Evolutionary conservation across 345 rosid species (phyloP), one percentile per base, ranked within the genome.

Genomic region (Litchi chinensis): DNA sequence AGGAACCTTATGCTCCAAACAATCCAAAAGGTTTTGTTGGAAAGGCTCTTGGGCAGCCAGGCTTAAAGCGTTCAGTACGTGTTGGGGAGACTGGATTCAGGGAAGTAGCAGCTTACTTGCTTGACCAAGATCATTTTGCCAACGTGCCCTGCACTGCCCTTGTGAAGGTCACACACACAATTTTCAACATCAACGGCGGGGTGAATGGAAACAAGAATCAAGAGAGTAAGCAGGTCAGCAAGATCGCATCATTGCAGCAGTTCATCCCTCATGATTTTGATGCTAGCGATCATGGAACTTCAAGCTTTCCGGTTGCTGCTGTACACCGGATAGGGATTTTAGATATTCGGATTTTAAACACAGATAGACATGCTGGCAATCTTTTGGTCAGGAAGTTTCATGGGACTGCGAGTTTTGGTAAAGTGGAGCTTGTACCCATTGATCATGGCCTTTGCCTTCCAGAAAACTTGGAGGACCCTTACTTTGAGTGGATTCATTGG

Each of bases 1-100:
- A 92, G 79, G 97, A 92, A 65, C 94, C 94, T 22, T 91, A 90
- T 88, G 97, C 97, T 6, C 97, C 97, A 60, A 90, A 93, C 84
- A 93, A 93, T 76, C 97, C 97, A 9, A 93, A 91, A 85, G 97
- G 93, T 44, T 93, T 93, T 77, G 81, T 88, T 28, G 97, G 97
- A 65, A 91, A 83, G 79, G 80, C 91, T 26, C 93, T 93, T 68
- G 93, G 97, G 74, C 92, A 91, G 74, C 97, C 93, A 19, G 97
- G 97, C 71, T 75, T 90, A 59, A 91, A 93, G 83, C 92, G 85
- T 70, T 91, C 90, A 37, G 91, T 93, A 28, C 84, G 95, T 46
- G 97, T 91, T 71, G 95, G 97, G 46, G 97, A 91, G 83, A 90
- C 95, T 1, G 95, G 93, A 60, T 90, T 81, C 76, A 83, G 97